phyloP scores from a whole-genome alignment of 1,139 yeast species.

The Kodamaea arcana region DNA sequence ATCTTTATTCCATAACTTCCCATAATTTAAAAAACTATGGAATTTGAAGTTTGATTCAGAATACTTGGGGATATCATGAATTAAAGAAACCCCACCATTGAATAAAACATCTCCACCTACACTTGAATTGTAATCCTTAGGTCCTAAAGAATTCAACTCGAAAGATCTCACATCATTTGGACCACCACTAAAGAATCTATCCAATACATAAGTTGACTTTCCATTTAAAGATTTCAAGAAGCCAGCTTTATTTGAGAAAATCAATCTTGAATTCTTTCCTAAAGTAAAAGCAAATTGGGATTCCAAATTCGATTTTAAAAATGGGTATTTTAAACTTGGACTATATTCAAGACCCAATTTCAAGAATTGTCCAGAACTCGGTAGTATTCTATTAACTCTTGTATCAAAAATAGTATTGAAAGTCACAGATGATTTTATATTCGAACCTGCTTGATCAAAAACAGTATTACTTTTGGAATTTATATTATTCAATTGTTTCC shows the following conservation, averaged over 20 bases:
- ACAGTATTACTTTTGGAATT: conserved; percentile 33
- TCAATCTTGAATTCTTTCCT: conserved; percentile 19
- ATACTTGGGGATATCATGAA: conserved; percentile 61
- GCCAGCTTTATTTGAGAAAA: conserved; percentile 50
- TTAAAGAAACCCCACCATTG: conserved; percentile 66
- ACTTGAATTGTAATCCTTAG: conserved; percentile 56
- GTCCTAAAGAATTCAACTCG: conserved; percentile 78
- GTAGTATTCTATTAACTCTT: conserved; percentile 53
- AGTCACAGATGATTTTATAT: conserved; percentile 54
- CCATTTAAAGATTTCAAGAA: conserved; percentile 36
- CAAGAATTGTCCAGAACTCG: conserved; percentile 53
- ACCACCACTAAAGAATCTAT: conserved; percentile 58
- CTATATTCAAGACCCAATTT: conserved; percentile 58
- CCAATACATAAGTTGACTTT: conserved; percentile 52
- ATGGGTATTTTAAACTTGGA: conserved; percentile 31
- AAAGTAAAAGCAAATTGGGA: conserved; percentile 33
- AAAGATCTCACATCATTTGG: conserved; percentile 82
- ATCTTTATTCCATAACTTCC: conserved; percentile 53
- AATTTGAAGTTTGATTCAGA: conserved; percentile 61
- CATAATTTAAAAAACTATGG: conserved; percentile 71
- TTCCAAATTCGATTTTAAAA: conserved; percentile 47
- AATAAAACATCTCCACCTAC: conserved; percentile 80
- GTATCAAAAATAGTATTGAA: conserved; percentile 53
- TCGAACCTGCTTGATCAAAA: conserved; percentile 52
- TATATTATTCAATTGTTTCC: conserved; percentile 55